Conservation (phyloP, 2,329 filamentous ascomycete species). For the Ascomycota sp. region DNA sequence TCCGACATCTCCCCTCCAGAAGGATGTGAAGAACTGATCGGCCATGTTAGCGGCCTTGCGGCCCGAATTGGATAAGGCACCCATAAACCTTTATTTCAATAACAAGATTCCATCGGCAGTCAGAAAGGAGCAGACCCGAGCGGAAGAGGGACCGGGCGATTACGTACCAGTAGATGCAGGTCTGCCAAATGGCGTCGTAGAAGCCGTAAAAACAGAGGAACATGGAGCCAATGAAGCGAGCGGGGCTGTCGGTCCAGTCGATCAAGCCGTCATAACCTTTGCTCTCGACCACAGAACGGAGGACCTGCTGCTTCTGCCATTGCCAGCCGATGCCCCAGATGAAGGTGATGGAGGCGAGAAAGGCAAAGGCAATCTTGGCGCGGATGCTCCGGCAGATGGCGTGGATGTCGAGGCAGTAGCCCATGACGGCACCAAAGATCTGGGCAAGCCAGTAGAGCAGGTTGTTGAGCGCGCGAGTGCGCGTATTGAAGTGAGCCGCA, state of each 20-base stretch:
- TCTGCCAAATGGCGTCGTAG: conserved; percentile 82
- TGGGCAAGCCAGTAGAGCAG: conserved; percentile 35
- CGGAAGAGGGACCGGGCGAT: conserved; percentile 9
- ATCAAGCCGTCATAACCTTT: conserved; percentile 6
- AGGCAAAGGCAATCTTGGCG: conserved; percentile 43
- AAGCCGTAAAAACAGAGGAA: conserved; percentile 87
- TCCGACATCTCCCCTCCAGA: no score
- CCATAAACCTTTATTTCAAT: conserved; percentile 50
- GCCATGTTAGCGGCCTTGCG: conserved; percentile 67
- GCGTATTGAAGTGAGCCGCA: conserved; percentile 30
- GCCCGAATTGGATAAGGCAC: conserved; percentile 76
- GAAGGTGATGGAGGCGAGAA: conserved; percentile 51
- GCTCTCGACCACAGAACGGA: conserved; percentile 15
- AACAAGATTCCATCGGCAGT: background rate
- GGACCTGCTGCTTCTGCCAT: conserved; percentile 38
- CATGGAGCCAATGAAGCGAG: conserved; percentile 43
- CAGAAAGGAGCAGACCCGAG: background rate
- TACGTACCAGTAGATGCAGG: conserved; percentile 77
- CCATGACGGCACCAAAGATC: conserved; percentile 31
- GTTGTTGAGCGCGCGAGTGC: conserved; percentile 32
- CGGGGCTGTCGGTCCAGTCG: conserved; percentile 46
- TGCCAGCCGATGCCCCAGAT: conserved; percentile 73
- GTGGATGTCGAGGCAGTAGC: conserved; percentile 39
- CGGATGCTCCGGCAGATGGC: conserved; percentile 53
- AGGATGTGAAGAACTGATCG: no score